These are phyloP conservation scores for Cetraspora pellucida DNA, from an alignment of 192 early-diverging fungal species.

Conservation along the genomic window DNA sequence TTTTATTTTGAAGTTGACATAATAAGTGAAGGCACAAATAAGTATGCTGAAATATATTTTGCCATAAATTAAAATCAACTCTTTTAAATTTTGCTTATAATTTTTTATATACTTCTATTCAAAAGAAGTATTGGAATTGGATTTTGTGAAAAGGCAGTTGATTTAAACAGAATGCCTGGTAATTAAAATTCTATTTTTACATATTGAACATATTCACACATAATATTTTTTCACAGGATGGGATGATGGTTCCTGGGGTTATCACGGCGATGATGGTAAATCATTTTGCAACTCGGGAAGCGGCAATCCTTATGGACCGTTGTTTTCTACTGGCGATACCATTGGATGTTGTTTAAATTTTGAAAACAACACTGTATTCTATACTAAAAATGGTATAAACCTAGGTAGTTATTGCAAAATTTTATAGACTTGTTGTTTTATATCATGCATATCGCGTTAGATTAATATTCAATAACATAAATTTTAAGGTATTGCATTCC, in stretches of 20 bases:
- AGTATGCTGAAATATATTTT: constrained; percentile 44
- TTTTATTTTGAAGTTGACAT: too few relatives aligned
- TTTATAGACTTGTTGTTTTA: background rate
- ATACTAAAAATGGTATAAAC: constrained; percentile 88
- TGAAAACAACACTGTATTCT: constrained; percentile 71
- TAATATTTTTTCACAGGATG: constrained; percentile 58
- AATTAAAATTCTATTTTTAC: background rate
- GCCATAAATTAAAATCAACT: background rate
- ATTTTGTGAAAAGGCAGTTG: background rate
- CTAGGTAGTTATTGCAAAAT: constrained; percentile 47
- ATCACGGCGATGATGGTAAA: constrained; percentile 56
- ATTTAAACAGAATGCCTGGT: background rate
- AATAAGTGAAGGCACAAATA: too few relatives aligned
- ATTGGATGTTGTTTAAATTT: constrained; percentile 95
- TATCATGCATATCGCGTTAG: background rate
- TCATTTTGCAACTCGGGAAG: constrained; percentile 74
- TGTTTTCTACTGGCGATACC: constrained; percentile 57
- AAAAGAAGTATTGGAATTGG: background rate
- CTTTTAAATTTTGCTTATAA: background rate
- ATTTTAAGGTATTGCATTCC: constrained; percentile 40
- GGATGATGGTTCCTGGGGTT: constrained; percentile 89
- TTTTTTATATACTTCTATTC: background rate
- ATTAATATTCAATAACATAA: too few relatives aligned
- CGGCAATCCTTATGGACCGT: constrained; percentile 72
- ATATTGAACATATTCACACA: background rate